A percentile compares a stretch with the other conserved stretches of the same genome.
These are phyloP conservation scores for Alternaria panax DNA, from an alignment of 2,329 filamentous ascomycete species.

Conservation along the genomic window DNA sequence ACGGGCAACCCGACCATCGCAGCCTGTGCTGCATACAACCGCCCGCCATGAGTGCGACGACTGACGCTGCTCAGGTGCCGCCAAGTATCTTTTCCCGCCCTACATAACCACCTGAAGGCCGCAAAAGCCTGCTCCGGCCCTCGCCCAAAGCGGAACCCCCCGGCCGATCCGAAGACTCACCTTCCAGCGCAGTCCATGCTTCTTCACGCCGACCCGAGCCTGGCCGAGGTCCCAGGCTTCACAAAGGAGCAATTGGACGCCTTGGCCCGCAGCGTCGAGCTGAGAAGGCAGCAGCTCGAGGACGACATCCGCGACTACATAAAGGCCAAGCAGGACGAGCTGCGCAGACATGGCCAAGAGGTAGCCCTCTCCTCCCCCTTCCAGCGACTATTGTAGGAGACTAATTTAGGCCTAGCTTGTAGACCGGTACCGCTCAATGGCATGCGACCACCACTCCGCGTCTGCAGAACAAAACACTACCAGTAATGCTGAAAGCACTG, in stretches of 20 bases:
- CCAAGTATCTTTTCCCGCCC: conserved; percentile 3
- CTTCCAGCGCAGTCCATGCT: conserved; percentile 36
- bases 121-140: conserved; percentile 12
- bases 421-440: conserved; percentile 42
- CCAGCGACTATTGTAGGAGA: conserved; percentile 10
- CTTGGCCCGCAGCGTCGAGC: conserved; percentile 45
- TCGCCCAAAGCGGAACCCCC: conserved; percentile 27
- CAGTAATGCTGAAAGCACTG: conserved; percentile 11
- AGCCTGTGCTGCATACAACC: conserved; percentile 14
- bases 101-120: conserved; percentile 10
- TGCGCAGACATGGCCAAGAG: conserved; percentile 43
- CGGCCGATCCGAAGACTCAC: conserved; percentile 20
- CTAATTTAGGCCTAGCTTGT: conserved; percentile 45
- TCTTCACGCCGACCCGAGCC: conserved; percentile 37
- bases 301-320: conserved; percentile 47
- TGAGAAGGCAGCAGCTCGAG: conserved; percentile 47
- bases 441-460: conserved; percentile 29
- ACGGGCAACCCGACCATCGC: conserved; percentile 16
- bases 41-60: conserved; percentile 29
- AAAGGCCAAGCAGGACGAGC: conserved; percentile 42
- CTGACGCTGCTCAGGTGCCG: conserved; percentile 26
- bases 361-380: conserved; percentile 26
- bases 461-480: conserved; percentile 10
- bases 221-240: conserved; percentile 46
- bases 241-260: conserved; percentile 41